Evolutionary conservation across 106 monocot species (phyloP).

Genomic region (Allium cepa): DNA sequence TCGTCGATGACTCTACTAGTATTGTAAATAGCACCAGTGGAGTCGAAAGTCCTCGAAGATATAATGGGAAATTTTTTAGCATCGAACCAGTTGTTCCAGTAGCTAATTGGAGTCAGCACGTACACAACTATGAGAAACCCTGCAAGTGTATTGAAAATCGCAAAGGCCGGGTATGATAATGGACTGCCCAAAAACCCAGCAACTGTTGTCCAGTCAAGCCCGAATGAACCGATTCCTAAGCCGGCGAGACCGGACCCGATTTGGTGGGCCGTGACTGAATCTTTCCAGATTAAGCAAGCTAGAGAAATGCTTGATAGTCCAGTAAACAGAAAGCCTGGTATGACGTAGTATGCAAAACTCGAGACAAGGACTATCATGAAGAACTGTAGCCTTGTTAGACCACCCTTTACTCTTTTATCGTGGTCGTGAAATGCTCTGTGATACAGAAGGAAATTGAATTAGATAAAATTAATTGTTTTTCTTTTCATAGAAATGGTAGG

Average conservation of each 20-base stretch:
- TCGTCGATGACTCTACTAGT: slow-evolving; percentile 25
- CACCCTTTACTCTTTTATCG: slow-evolving; percentile 33
- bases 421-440: slow-evolving; percentile 39
- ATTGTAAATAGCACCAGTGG: slow-evolving; percentile 24
- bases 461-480: neutral
- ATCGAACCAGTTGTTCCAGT: slow-evolving; percentile 36
- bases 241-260: slow-evolving; percentile 46
- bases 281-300: slow-evolving; percentile 40
- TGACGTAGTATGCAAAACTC: slow-evolving; percentile 51
- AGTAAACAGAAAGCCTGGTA: slow-evolving; percentile 48
- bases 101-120: slow-evolving; percentile 30
- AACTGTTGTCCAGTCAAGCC: slow-evolving; percentile 40
- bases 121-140: slow-evolving; percentile 29
- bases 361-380: slow-evolving; percentile 23
- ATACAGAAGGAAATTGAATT: neutral
- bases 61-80: slow-evolving; percentile 43
- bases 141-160: slow-evolving; percentile 33
- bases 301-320: slow-evolving; percentile 31
- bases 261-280: slow-evolving; percentile 47
- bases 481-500: neutral
- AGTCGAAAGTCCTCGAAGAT: slow-evolving; percentile 20
- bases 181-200: slow-evolving; percentile 31
- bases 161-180: slow-evolving; percentile 20
- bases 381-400: slow-evolving; percentile 41
- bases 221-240: slow-evolving; percentile 55